Base-by-base conservation (phyloP, 2,329 filamentous ascomycete species). In the Tolypocladium cylindrosporum region DNA sequence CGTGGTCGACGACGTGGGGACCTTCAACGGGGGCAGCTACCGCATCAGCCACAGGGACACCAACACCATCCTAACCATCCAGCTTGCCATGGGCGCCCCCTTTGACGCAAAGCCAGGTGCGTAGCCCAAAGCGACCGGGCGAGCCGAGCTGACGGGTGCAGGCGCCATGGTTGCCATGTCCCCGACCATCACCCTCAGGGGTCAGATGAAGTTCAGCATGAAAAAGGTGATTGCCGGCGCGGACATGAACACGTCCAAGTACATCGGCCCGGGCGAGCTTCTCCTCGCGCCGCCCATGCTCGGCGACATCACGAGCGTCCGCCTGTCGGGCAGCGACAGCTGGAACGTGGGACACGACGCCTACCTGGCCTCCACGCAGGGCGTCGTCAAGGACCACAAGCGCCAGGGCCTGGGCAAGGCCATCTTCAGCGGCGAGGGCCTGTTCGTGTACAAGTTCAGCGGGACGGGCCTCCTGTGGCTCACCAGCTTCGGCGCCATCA, bases 151-250 rank as follows among this genome's bases (percentile, higher is more conserved):
- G 16, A 50, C 34, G 3, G 43, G 6, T 57, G 59, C 58, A 84
- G 90, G 92, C 16, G 83, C 86, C 58, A 94, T 99, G 91, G 90
- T 99, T 66, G 90, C 90, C 68, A 99, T 97, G 94, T 91, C 90
- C 2, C 88, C 90, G 2, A 89, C 88, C 10, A 82, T 99, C 57
- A 92, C 88, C 0, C 83, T 97, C 53, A 89, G 88, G 72, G 94
- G 94, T 57, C 79, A 80, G 48, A 72, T 95, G 63, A 94, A 93
- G 62, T 96, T 99, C 72, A 88, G 85, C 59, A 78, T 95, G 75
- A 97, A 96, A 75, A 97, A 97, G 75, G 78, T 96, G n/a, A 77
- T 97, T 53, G 82, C 87, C 0, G 88, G 91, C 55, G 88, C 88
- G 56, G 90, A 96, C 55, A 84, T 97, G 78, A 73, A 83, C 1